Conservation (phyloP, 768 basidiomycete genomes). For the Boletellus ananas region DNA sequence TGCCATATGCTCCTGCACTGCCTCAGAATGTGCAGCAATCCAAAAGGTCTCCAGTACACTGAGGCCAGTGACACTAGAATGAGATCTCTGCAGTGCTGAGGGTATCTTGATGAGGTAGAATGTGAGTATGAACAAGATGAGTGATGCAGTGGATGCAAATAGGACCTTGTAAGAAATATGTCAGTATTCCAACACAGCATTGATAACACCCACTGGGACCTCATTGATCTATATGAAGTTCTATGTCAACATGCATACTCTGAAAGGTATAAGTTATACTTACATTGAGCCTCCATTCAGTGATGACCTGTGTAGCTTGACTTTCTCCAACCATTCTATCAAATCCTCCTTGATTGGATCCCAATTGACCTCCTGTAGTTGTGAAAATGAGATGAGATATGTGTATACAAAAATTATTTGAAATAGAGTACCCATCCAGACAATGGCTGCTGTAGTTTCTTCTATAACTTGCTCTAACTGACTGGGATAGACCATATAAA, state of each 20-base stretch:
- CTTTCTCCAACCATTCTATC: neutral
- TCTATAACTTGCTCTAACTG: neutral
- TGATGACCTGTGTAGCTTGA: neutral
- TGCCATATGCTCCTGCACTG: neutral
- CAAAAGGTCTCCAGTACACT: neutral
- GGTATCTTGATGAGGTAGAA: neutral
- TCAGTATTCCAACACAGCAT: too few species aligned
- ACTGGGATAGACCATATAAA: neutral
- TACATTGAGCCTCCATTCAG: neutral
- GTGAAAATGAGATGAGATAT: neutral
- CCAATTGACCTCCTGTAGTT: neutral
- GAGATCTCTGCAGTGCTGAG: neutral
- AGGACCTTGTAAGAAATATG: neutral
- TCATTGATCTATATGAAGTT: neutral
- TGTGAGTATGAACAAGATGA: neutral
- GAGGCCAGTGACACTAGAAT: neutral
- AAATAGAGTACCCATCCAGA: neutral
- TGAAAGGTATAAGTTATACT: neutral
- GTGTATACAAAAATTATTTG: neutral
- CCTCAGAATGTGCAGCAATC: neutral
- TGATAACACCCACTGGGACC: neutral
- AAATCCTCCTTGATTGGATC: neutral
- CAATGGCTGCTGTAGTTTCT: neutral
- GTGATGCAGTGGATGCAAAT: neutral
- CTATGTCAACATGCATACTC: neutral